A percentile compares a stretch with the other conserved stretches of the same genome.
Conservation (phyloP, 2,329 filamentous ascomycete genomes). For the Dactylonectria estremocensis region DNA sequence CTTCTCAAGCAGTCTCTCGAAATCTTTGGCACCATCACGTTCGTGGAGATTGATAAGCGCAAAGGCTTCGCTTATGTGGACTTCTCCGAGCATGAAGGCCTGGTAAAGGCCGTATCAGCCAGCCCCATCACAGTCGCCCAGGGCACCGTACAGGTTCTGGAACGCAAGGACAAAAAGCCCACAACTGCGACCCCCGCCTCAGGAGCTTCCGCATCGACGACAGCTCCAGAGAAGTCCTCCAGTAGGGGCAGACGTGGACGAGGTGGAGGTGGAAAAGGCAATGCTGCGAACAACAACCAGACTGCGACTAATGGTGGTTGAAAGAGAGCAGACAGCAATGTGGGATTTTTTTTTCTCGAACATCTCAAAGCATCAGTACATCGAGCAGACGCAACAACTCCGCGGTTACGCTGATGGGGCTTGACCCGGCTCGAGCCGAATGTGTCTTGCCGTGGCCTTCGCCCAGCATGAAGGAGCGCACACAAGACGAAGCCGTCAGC, state of each 20-base stretch:
- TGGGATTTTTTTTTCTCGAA: conserved; percentile 28
- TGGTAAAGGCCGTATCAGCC: conserved; percentile 85
- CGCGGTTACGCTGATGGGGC: conserved; percentile 4
- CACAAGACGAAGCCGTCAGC: conserved; percentile 1
- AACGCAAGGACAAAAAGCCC: conserved; percentile 77
- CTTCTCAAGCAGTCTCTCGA: conserved; percentile 82
- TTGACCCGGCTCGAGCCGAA: conserved; percentile 8
- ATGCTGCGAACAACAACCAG: conserved; percentile 40
- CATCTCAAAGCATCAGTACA: conserved; percentile 26
- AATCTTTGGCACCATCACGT: conserved; percentile 80
- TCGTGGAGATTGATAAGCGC: conserved; percentile 93
- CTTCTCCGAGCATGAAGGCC: conserved; percentile 80
- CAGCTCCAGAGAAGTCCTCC: conserved; percentile 49
- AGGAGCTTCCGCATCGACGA: conserved; percentile 35
- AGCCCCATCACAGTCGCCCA: conserved; percentile 88
- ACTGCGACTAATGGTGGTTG: conserved; percentile 41
- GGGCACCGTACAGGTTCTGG: conserved; percentile 88
- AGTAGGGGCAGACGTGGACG: conserved; percentile 53
- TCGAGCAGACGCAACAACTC: conserved; percentile 13
- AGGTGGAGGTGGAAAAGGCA: conserved; percentile 50
- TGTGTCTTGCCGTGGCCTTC: conserved; percentile 15
- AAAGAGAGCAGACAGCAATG: conserved; percentile 14
- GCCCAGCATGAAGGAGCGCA: conserved; percentile 12
- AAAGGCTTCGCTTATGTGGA: conserved; percentile 96
- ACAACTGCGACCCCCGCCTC: conserved; percentile 36